A percentile compares a stretch with the other conserved stretches of the same genome.
These are phyloP conservation scores for Proliferodiscus dingleyae DNA, from an alignment of 2,329 filamentous ascomycete species.

Conservation along the genomic window DNA sequence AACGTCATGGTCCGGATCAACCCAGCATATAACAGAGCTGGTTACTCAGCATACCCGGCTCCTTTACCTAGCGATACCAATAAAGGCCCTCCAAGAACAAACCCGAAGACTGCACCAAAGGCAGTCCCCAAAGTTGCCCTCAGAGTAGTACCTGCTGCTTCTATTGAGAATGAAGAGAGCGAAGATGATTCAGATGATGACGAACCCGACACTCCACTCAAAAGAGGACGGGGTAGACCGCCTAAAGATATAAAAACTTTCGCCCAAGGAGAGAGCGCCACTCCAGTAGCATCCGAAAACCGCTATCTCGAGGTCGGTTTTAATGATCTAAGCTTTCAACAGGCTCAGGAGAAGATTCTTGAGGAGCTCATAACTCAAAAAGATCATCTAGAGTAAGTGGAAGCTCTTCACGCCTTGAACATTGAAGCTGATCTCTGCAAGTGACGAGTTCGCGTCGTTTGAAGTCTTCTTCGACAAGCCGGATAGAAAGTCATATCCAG, in stretches of 20 bases:
- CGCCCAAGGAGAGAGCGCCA: constrained; percentile 33
- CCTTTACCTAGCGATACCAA: constrained; percentile 54
- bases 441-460: constrained; percentile 64
- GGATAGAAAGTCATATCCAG: constrained; percentile 61
- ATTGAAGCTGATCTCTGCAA: constrained; percentile 30
- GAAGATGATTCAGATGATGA: constrained; percentile 31
- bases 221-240: constrained; percentile 23
- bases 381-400: constrained; percentile 59
- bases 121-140: neutral
- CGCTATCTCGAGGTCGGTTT: constrained; percentile 57
- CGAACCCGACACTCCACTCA: constrained; percentile 19
- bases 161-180: constrained; percentile 27
- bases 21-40: constrained; percentile 66
- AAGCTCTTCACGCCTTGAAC: neutral
- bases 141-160: constrained; percentile 3
- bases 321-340: constrained; percentile 70
- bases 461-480: constrained; percentile 76
- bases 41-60: constrained; percentile 68
- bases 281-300: constrained; percentile 43
- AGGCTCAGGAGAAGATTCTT: constrained; percentile 81
- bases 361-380: constrained; percentile 64
- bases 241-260: constrained; percentile 24
- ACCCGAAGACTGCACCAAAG: neutral
- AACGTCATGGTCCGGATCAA: constrained; percentile 86
- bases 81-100: neutral